These are phyloP conservation scores for Mortierella sp. DNA, from an alignment of 371 early-diverging fungal species.

Conservation along the genomic window DNA sequence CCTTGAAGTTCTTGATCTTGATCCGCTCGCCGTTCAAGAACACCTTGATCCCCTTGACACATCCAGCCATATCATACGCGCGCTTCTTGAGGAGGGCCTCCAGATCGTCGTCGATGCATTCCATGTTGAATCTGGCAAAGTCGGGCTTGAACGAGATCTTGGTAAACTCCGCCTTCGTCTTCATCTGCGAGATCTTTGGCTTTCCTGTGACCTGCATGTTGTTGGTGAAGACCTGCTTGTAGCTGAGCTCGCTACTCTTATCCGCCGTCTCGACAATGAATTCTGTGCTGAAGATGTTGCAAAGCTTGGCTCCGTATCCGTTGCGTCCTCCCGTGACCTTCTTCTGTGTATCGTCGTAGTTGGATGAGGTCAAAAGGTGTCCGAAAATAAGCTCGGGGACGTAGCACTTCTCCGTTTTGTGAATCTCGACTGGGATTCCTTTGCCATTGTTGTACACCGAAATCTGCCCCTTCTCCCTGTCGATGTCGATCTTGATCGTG, in stretches of 20 bases:
- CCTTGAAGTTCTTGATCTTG: conserved; percentile 89
- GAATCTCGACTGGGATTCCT: conserved; percentile 98
- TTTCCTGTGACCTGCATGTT: conserved; percentile 89
- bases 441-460: conserved; percentile 97
- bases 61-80: conserved; percentile 98
- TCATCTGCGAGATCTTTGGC: conserved; percentile 80
- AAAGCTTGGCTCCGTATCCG: conserved; percentile 99
- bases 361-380: conserved; percentile 98
- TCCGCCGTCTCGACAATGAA: conserved; percentile 99
- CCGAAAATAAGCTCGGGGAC: conserved; percentile 99
- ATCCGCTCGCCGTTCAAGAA: conserved; percentile 93
- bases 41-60: conserved; percentile 91
- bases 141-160: conserved; percentile 98
- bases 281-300: conserved; percentile 98
- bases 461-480: conserved; percentile 85
- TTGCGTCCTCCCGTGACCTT: conserved; percentile 99
- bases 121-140: conserved; percentile 94
- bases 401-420: conserved; percentile 94
- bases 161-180: conserved; percentile 83
- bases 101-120: conserved; percentile 90
- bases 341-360: conserved; percentile 99
- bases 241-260: conserved; percentile 77
- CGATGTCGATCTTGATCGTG: conserved; percentile 93
- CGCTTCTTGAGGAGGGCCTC: conserved; percentile 94
- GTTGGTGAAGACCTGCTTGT: conserved; percentile 87